Percentiles rank a stretch among this genome's conserved stretches.
Conservation (phyloP, 768 basidiomycete genomes). For the Lyophyllum semitale region DNA sequence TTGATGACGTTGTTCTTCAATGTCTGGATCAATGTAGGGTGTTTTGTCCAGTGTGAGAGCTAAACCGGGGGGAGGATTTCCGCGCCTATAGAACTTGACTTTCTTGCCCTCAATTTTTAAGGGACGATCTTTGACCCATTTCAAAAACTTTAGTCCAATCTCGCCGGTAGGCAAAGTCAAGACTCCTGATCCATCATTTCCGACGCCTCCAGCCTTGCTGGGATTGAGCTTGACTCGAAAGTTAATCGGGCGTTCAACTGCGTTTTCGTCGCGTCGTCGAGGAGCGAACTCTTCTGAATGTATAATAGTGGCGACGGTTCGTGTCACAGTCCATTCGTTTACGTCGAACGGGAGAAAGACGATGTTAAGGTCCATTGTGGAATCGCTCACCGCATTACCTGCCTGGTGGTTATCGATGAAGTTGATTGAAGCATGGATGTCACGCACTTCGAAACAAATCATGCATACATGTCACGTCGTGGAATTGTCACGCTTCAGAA, state of each 20-base stretch:
- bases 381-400: neutral
- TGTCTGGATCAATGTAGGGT: slow-evolving; percentile 54
- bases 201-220: slow-evolving; percentile 46
- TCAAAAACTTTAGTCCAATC: slow-evolving; percentile 49
- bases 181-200: slow-evolving; percentile 55
- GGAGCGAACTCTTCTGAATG: slow-evolving; percentile 56
- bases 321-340: slow-evolving; percentile 57
- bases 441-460: neutral
- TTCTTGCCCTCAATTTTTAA: slow-evolving; percentile 43
- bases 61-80: slow-evolving; percentile 14
- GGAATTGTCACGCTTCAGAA: neutral
- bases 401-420: slow-evolving; percentile 9
- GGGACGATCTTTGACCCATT: slow-evolving; percentile 41
- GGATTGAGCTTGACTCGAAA: slow-evolving; percentile 60
- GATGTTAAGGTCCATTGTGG: slow-evolving; percentile 39
- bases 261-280: slow-evolving; percentile 29
- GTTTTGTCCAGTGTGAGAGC: slow-evolving; percentile 50
- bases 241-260: slow-evolving; percentile 46
- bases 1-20: slow-evolving; percentile 48
- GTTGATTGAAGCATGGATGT: neutral
- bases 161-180: slow-evolving; percentile 38
- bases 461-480: neutral
- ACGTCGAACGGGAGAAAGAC: slow-evolving; percentile 39
- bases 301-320: slow-evolving; percentile 54
- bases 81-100: slow-evolving; percentile 34